Base-by-base conservation (phyloP, 192 early-diverging fungal species). In the Thamnidium elegans region DNA sequence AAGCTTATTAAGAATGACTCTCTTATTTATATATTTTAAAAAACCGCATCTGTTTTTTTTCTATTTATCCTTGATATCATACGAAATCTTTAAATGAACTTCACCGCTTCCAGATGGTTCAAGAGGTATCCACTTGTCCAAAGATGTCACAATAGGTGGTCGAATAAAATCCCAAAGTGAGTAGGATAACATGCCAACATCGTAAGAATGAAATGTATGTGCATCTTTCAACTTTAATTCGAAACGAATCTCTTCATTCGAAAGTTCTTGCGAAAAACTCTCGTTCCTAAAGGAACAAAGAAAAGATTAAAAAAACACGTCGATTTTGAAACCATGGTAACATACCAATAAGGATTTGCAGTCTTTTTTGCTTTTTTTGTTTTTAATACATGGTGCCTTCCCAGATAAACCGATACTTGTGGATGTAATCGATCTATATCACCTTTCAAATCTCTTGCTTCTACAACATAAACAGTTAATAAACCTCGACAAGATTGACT, bases 391-490 rank as follows among this genome's bases (percentile, higher is more conserved):
- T 23, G 17, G 0, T 55, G 17, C 6, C 62, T 52, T 15, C 55
- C 63, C 4, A 66, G 8, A 20, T 45, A 46, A 3, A 74, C 63
- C 36, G 44, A 52, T 0, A 69, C 72, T 45, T 48, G 52, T 17
- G 72, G 67, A 58, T 59, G 69, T 32, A 44, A 59, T 71, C 0
- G 56, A 62, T 15, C 70, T 58, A 34, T 23, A 17, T 69, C 69
- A 59, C 87, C 88, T 2, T 73, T 77, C 7, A 90, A 56, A 17
- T 76, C 71, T 50, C 76, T 36, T 8, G 86, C 88, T 19, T 45
- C 71, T 6, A 82, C 54, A 50, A 90, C 70, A 51, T 65, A 39
- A 3, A 90, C 46, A 15, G 23, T 45, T 11, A 78, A 55, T 9
- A 61, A 36, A 2, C 56, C 62, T 26, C 26, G 26, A 26, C 26